Conservation (phyloP, 257 asterid species). For the Primulina tabacum region DNA sequence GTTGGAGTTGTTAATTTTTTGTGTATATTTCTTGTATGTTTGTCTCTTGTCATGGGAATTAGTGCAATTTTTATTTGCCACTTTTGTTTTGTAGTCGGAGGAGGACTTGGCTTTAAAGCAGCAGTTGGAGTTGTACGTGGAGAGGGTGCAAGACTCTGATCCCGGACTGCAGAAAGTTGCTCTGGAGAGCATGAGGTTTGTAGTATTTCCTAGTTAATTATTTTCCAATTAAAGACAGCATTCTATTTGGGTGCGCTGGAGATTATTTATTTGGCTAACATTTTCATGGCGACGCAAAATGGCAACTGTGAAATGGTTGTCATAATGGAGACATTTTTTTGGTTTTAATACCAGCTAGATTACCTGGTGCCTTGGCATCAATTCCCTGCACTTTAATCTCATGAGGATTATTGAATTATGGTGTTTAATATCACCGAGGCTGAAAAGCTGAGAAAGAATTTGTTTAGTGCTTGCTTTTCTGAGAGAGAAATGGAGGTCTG, state of each 20-base stretch:
- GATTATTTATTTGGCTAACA: neutral
- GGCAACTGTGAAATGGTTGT: neutral
- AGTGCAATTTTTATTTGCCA: constrained; percentile 13
- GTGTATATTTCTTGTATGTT: neutral
- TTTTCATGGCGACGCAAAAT: neutral
- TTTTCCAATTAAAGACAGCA: neutral
- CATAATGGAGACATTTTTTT: neutral
- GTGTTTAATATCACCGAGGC: neutral
- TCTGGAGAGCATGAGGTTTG: constrained; percentile 86
- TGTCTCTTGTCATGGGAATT: neutral
- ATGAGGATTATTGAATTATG: neutral
- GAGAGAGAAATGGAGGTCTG: neutral
- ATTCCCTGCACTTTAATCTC: neutral
- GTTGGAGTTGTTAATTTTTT: neutral
- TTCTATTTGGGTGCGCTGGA: neutral
- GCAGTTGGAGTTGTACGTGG: constrained; percentile 15
- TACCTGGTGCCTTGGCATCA: neutral
- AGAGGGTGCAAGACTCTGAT: constrained; percentile 81
- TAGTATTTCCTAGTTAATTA: neutral
- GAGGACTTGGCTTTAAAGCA: constrained; percentile 40
- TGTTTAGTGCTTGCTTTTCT: neutral
- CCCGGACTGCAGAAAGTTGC: constrained; percentile 86
- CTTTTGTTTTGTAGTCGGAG: constrained; percentile 57
- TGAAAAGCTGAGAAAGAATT: neutral
- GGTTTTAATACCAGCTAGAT: neutral